These are phyloP conservation scores for Hericium coralloides DNA, from an alignment of 768 basidiomycete species.

Conservation along the genomic window DNA sequence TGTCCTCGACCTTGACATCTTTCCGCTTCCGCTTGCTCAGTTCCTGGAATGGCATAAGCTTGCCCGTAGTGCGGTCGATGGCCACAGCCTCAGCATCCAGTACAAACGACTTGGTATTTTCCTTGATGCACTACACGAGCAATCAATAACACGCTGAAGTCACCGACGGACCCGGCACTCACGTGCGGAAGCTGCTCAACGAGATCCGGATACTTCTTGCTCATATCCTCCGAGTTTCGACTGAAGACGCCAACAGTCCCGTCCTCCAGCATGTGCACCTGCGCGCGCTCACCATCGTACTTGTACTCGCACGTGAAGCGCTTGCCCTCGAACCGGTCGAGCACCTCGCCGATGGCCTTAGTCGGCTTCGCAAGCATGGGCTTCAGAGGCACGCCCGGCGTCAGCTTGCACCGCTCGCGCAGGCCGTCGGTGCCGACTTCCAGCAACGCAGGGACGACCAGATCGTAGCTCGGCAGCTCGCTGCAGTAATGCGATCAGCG, in stretches of 20 bases:
- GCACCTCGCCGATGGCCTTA: slow-evolving; percentile 95
- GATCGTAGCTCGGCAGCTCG: slow-evolving; percentile 88
- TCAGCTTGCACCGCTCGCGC: slow-evolving; percentile 73
- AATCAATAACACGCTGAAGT: not conserved
- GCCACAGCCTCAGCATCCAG: slow-evolving; percentile 97
- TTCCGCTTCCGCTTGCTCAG: slow-evolving; percentile 91
- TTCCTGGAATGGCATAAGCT: slow-evolving; percentile 97
- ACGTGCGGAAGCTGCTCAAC: slow-evolving; percentile 87
- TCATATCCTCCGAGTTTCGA: slow-evolving; percentile 98
- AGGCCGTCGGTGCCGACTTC: slow-evolving; percentile 67
- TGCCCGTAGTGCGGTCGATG: slow-evolving; percentile 75
- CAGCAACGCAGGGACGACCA: slow-evolving; percentile 85
- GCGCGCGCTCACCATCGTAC: slow-evolving; percentile 97
- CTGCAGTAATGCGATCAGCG: slow-evolving; percentile 30
- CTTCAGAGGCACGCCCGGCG: slow-evolving; percentile 93
- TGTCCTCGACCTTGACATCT: slow-evolving; percentile 96
- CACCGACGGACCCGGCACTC: slow-evolving; percentile 9
- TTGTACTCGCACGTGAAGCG: slow-evolving; percentile 99
- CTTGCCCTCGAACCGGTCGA: slow-evolving; percentile 94
- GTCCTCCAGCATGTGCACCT: slow-evolving; percentile 78
- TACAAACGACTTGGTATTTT: slow-evolving; percentile 80
- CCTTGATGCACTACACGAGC: slow-evolving; percentile 67
- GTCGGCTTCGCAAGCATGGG: slow-evolving; percentile 99
- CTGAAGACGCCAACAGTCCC: slow-evolving; percentile 90
- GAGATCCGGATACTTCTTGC: slow-evolving; percentile 98